Percentiles rank a stretch among this genome's conserved stretches.
These are phyloP conservation scores for Achlya hypogyna DNA, from an alignment of 352 stramenopile species.

Conservation along the genomic window DNA sequence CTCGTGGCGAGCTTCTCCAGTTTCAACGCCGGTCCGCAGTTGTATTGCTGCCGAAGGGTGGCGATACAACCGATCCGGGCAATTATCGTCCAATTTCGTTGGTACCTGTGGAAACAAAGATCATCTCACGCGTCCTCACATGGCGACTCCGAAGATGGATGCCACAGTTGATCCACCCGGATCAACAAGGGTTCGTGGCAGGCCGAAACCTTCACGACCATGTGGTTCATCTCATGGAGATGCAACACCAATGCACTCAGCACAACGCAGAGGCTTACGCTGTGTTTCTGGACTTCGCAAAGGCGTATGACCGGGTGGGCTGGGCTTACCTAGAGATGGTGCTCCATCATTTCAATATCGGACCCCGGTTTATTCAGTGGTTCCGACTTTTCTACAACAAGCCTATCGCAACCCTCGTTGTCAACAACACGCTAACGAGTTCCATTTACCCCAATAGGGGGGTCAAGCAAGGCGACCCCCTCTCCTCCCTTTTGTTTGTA, in stretches of 20 bases:
- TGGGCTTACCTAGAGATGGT: not conserved
- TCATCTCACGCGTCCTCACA: not conserved
- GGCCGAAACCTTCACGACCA: not conserved
- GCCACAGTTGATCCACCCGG: not conserved
- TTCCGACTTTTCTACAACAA: not conserved
- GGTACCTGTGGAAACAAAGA: not conserved
- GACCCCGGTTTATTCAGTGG: not conserved
- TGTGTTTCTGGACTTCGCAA: not conserved
- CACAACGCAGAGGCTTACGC: not conserved
- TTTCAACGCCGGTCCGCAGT: not conserved
- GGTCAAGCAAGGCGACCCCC: not conserved
- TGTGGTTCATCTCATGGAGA: not conserved
- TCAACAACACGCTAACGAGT: not conserved
- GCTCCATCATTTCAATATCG: slow-evolving; percentile 21
- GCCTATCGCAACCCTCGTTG: not conserved
- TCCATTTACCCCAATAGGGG: not conserved
- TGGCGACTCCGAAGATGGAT: not conserved
- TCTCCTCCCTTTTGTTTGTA: not conserved
- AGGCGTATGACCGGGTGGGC: not conserved
- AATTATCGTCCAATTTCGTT: not conserved
- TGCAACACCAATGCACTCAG: not conserved
- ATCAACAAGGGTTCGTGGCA: slow-evolving; percentile 1
- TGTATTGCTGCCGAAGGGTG: not conserved
- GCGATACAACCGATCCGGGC: not conserved
- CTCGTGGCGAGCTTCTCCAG: not conserved